phyloP scores from a whole-genome alignment of 1,139 yeast species.

The Kodamaea plutei region DNA sequence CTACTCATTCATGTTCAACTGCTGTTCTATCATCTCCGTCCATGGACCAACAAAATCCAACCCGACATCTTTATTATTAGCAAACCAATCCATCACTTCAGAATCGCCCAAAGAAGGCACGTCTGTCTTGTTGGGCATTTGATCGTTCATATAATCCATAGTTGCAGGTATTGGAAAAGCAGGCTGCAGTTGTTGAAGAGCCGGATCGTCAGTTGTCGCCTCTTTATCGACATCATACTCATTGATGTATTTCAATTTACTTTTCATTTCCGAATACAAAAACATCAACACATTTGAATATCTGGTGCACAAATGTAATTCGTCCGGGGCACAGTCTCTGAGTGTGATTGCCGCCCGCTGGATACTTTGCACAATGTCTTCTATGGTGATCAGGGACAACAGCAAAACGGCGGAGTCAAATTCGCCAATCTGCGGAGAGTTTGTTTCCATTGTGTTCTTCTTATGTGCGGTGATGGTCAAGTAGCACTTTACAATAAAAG shows the following conservation, averaged over 20 bases:
- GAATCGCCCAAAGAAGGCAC: slow-evolving; percentile 36
- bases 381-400: slow-evolving; percentile 61
- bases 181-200: slow-evolving; percentile 1
- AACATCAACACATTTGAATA: slow-evolving; percentile 79
- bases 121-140: slow-evolving; percentile 1
- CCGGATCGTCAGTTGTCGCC: slow-evolving; percentile 1
- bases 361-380: slow-evolving; percentile 64
- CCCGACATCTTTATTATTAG: slow-evolving; percentile 62
- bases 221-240: slow-evolving; percentile 3
- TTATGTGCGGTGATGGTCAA: slow-evolving; percentile 57
- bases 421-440: slow-evolving; percentile 16
- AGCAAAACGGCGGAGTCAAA: slow-evolving; percentile 53
- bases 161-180: slow-evolving; percentile 2
- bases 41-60: slow-evolving; percentile 86
- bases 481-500: slow-evolving; percentile 83
- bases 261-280: slow-evolving; percentile 70
- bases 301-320: slow-evolving; percentile 74
- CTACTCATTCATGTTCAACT: slow-evolving; percentile 22
- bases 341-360: slow-evolving; percentile 72
- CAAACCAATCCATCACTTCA: slow-evolving; percentile 70
- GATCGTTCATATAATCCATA: slow-evolving; percentile 4
- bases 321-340: slow-evolving; percentile 86
- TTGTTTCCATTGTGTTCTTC: slow-evolving; percentile 8
- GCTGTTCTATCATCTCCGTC: slow-evolving; percentile 80
- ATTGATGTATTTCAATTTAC: slow-evolving; percentile 21